A percentile compares a stretch with the other conserved stretches of the same genome.
These are phyloP conservation scores for Neofusicoccum ribis DNA, from an alignment of 2,329 filamentous ascomycete species.

Conservation along the genomic window DNA sequence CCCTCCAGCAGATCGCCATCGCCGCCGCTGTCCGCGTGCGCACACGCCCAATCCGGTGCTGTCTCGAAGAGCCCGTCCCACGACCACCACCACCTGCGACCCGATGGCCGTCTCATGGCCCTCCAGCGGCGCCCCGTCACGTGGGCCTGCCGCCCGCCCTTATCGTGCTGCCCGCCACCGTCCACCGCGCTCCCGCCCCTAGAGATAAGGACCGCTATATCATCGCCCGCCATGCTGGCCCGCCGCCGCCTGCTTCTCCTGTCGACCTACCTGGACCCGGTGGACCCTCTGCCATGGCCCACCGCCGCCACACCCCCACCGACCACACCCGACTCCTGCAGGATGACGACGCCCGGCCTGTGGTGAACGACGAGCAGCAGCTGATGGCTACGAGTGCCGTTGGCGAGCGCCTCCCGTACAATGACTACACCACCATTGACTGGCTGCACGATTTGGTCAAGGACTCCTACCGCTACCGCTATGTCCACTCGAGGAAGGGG, in stretches of 20 bases:
- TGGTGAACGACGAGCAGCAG: constrained; percentile 47
- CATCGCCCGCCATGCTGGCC: background rate
- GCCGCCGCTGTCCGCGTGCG: background rate
- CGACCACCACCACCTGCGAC: too few relatives aligned
- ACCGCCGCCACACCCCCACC: constrained; percentile 28
- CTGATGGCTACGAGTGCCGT: constrained; percentile 48
- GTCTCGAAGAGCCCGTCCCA: too few relatives aligned
- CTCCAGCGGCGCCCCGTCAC: too few relatives aligned
- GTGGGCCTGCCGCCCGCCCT: too few relatives aligned
- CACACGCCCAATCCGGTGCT: background rate
- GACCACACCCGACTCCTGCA: constrained; percentile 39
- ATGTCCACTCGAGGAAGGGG: constrained; percentile 45
- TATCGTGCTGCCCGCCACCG: too few relatives aligned
- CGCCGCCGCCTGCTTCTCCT: too few relatives aligned
- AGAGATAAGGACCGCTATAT: too few relatives aligned
- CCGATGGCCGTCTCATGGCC: too few relatives aligned
- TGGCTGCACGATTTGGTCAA: constrained; percentile 63
- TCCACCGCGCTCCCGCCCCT: too few relatives aligned
- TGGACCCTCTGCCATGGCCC: constrained; percentile 23
- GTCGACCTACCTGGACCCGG: background rate
- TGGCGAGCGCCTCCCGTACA: constrained; percentile 60
- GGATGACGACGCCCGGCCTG: constrained; percentile 45
- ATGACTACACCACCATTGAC: constrained; percentile 63
- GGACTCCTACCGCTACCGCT: constrained; percentile 56
- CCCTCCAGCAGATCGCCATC: background rate